Evolutionary conservation across 1,284 basidiomycete species (phyloP).

Genomic region (Ceratobasidium sp.): DNA sequence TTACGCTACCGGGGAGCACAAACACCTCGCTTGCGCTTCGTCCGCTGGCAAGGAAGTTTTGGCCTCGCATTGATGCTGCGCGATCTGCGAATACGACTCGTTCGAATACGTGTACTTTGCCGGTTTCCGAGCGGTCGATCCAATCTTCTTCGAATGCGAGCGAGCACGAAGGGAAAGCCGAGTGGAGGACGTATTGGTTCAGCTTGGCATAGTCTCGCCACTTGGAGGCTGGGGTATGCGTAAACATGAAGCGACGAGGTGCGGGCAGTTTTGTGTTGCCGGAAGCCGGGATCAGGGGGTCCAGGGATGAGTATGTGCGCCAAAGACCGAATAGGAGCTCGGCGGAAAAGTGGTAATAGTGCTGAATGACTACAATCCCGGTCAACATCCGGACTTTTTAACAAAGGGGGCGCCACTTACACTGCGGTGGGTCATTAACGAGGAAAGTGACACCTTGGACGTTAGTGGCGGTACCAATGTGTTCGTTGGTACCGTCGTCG

Average conservation of each 20-base stretch:
- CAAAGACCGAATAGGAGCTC: constrained; percentile 89
- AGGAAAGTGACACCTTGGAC: constrained; percentile 76
- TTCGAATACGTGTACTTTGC: constrained; percentile 76
- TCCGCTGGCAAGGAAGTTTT: constrained; percentile 71
- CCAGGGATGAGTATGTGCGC: constrained; percentile 84
- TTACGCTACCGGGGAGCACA: constrained; percentile 69
- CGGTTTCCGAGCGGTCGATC: constrained; percentile 66
- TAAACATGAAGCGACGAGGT: constrained; percentile 75
- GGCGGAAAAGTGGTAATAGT: constrained; percentile 86
- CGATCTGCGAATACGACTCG: constrained; percentile 84
- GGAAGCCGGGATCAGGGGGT: constrained; percentile 66
- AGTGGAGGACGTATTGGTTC: constrained; percentile 71
- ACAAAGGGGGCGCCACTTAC: constrained; percentile 55
- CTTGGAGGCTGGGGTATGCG: constrained; percentile 70
- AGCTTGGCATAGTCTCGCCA: constrained; percentile 88
- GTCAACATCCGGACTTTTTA: constrained; percentile 28
- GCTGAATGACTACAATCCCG: constrained; percentile 62
- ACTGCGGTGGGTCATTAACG: constrained; percentile 84
- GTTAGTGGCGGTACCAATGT: constrained; percentile 57
- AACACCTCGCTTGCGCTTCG: constrained; percentile 78
- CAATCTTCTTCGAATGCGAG: constrained; percentile 63
- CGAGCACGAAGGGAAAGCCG: constrained; percentile 55
- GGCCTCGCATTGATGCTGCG: constrained; percentile 76
- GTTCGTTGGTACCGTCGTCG: constrained; percentile 46
- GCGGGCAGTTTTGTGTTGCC: constrained; percentile 75